Evolutionary conservation across 768 basidiomycete genomes (phyloP), one percentile per base, ranked within the genome.

Genomic region (Tulasnella sp.): DNA sequence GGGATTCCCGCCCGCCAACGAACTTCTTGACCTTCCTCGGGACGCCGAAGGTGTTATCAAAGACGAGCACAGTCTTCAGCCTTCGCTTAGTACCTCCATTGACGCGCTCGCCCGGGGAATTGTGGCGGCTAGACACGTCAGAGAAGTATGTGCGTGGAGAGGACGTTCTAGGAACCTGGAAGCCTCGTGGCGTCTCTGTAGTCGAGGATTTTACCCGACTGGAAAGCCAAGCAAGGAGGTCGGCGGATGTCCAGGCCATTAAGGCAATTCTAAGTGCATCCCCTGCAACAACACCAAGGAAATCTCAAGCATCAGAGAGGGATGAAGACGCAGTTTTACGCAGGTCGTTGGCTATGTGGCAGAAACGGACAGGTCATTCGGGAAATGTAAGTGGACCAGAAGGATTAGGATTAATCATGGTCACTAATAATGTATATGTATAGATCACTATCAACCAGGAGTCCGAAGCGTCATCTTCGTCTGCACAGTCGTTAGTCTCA

Each of bases 141-240:
- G 87, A 89, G 72, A 94, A 92, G 70, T 97, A 94, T 71, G 93
- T 99, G 0, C 80, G 85, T 47, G 95, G 95, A 7, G 94, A 98
- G 69, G 94, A 97, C 66, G 71, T 77, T 3, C 76, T 98, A 27
- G 83, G 79, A 4, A 70, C 77, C 19, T 98, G 95, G 94, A 86
- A 83, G 65, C 84, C 94, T 45, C 80, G 94, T 47, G 90, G 94
- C 8, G 78, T 97, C 26, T 85, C 85, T 1, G 83, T 92, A 9
- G 85, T 99, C 26, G 84, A 95, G 64, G 95, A 97, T 68, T 87
- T 89, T 68, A 75, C 76, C 50, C 78, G 83, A 60, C 72, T 91
- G n/a, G 76, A 85, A 13, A 78, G 76, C 44, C 85, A 81, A 51
- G 88, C 91, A 69, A 75, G 77, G 38, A 78, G 82, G 41, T 81